Evolutionary conservation across 306 rosid species (phyloP).

Genomic region (Castanea crenata): DNA sequence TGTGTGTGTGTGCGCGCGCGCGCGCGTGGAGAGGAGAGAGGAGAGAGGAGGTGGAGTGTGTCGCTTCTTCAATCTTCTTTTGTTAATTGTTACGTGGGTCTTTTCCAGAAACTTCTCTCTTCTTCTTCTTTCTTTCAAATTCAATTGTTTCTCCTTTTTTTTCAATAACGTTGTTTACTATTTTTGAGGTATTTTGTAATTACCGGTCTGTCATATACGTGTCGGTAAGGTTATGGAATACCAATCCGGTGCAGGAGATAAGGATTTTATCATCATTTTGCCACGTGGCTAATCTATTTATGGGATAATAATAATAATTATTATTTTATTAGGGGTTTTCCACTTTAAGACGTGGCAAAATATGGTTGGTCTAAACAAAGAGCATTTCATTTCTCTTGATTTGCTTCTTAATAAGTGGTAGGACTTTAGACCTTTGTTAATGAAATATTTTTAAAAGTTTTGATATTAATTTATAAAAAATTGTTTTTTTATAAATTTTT

Average conservation of each 20-base stretch:
- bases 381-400: too few species aligned
- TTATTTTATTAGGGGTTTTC: neutral
- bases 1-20: too few species aligned
- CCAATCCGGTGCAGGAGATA: neutral
- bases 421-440: too few species aligned
- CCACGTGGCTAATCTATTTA: neutral
- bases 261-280: neutral
- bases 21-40: too few species aligned
- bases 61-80: neutral
- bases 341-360: neutral
- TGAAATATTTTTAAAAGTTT: too few species aligned
- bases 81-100: conserved; percentile 2
- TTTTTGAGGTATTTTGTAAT: neutral
- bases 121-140: conserved; percentile 4
- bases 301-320: neutral
- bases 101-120: conserved; percentile 62
- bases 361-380: neutral
- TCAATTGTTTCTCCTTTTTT: neutral
- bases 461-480: too few species aligned
- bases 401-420: too few species aligned
- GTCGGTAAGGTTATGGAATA: neutral
- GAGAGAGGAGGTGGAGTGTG: neutral
- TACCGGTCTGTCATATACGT: neutral
- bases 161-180: neutral
- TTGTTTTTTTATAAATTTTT: too few species aligned